Conservation (phyloP, 805 yeast species). For the Wickerhamiella australiensis region DNA sequence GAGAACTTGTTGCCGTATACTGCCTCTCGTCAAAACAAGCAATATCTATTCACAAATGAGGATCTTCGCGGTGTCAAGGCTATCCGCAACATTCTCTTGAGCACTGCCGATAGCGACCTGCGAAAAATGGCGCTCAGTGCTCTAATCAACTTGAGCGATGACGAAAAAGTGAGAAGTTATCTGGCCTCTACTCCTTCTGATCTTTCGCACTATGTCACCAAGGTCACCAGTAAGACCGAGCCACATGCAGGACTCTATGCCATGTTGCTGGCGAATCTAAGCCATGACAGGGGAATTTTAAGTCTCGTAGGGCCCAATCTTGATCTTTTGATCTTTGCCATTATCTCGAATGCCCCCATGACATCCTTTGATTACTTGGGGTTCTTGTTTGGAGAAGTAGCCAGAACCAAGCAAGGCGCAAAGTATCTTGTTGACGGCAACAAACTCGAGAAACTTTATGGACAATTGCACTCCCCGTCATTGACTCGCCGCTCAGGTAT, state of each 20-base stretch:
- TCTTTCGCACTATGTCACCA: slow-evolving; percentile 23
- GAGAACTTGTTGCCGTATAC: slow-evolving; percentile 66
- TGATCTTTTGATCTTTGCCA: slow-evolving; percentile 50
- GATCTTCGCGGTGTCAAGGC: slow-evolving; percentile 61
- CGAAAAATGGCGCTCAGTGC: slow-evolving; percentile 48
- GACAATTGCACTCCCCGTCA: slow-evolving; percentile 67
- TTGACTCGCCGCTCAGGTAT: slow-evolving; percentile 81
- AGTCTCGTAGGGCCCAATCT: slow-evolving; percentile 38
- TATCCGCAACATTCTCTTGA: slow-evolving; percentile 47
- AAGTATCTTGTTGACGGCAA: slow-evolving; percentile 52
- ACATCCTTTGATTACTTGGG: slow-evolving; percentile 76
- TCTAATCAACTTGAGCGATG: slow-evolving; percentile 72
- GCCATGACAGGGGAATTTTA: slow-evolving; percentile 56
- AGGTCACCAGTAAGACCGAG: slow-evolving; percentile 40
- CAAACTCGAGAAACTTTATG: slow-evolving; percentile 72
- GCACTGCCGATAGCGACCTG: slow-evolving; percentile 31
- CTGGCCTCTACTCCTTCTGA: slow-evolving; percentile 56
- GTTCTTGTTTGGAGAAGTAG: slow-evolving; percentile 79
- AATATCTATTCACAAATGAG: slow-evolving; percentile 54
- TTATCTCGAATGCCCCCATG: slow-evolving; percentile 70
- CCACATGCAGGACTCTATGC: slow-evolving; percentile 68
- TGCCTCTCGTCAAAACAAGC: slow-evolving; percentile 47
- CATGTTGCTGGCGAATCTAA: slow-evolving; percentile 73
- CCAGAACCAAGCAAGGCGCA: slow-evolving; percentile 50
- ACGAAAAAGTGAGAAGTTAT: slow-evolving; percentile 45